Base-by-base conservation (phyloP, 805 yeast species). In the Metschnikowia bowlesiae region DNA sequence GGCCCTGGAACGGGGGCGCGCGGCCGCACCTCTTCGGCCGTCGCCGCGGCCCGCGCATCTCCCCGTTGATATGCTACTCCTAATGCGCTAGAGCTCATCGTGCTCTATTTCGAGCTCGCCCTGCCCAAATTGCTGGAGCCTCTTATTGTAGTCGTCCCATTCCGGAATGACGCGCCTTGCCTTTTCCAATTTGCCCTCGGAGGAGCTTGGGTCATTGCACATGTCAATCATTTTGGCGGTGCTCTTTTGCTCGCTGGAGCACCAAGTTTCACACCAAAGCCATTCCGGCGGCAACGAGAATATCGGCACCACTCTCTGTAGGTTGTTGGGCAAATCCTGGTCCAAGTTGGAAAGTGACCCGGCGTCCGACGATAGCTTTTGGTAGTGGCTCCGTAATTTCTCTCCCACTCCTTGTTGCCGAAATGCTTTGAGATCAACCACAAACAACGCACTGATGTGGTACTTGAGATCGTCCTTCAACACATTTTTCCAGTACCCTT, bases 241-340 rank as follows among this genome's bases (percentile, higher is more conserved):
- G 48, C 63, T 64, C 51, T 85, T 67, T 33, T 80, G 70, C 45
- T 77, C 85, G 54, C 83, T 87, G 31, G 83, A 75, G 65, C 96
- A 87, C 96, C 96, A 89, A 0, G 96, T 89, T 62, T 89, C 96
- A 68, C 96, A 89, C 96, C 96, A 89, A 36, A 88, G 70, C 95
- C 96, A 89, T 41, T 87, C 91, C 57, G 84, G 84, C 3, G 89
- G 87, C 40, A 89, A 70, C 8, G 94, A 84, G 60, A 73, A 79
- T 16, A 89, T 89, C 45, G 84, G 85, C 31, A 92, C 66, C 30
- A 67, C 65, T 22, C 73, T 59, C 66, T 94, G 98, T 58, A 91
- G 58, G 62, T 88, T 87, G 66, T 92, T 94, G n/a, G 97, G 90
- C 53, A 92, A 75, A 63, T 94, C 98, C 64, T 92, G 97, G 63